Conservation (phyloP, 1,139 yeast species). For the Pichia sorboxylosa region DNA sequence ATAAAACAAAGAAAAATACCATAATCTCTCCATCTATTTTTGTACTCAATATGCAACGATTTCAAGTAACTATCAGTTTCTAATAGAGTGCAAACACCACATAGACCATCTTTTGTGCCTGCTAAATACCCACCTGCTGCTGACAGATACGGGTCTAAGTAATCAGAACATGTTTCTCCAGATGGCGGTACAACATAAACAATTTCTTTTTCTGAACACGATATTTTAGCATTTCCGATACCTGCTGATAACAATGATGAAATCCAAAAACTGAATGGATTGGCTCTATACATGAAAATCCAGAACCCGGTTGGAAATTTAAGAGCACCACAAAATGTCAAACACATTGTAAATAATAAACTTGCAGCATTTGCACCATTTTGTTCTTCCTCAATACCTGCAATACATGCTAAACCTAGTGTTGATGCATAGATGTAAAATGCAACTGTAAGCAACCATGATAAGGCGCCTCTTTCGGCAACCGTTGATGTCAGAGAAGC, state of each 20-base stretch:
- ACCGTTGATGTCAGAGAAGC: conserved; percentile 43
- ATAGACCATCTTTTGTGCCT: conserved; percentile 28
- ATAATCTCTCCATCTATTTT: conserved; percentile 46
- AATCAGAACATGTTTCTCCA: conserved; percentile 36
- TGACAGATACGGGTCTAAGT: conserved; percentile 28
- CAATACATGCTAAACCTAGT: conserved; percentile 31
- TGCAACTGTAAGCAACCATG: conserved; percentile 38
- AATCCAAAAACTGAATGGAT: conserved; percentile 47
- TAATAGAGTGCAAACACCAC: conserved; percentile 35
- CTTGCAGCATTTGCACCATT: conserved; percentile 34
- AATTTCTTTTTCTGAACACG: conserved; percentile 36
- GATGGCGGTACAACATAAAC: conserved; percentile 37
- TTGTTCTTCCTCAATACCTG: conserved; percentile 30
- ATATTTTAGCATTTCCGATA: conserved; percentile 32
- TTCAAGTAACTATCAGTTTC: conserved; percentile 28
- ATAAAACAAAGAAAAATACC: conserved; percentile 44
- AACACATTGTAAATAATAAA: conserved; percentile 34
- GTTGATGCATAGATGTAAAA: conserved; percentile 29
- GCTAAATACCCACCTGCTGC: conserved; percentile 34
- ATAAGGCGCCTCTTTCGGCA: conserved; percentile 52
- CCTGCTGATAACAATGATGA: conserved; percentile 33
- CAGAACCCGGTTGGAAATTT: conserved; percentile 44
- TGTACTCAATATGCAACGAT: conserved; percentile 22
- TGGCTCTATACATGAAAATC: conserved; percentile 44
- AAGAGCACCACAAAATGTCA: conserved; percentile 51